Percentiles rank a stretch among this genome's conserved stretches.
phyloP scores from a whole-genome alignment of 345 rosid species.

The Nasturtium officinale region DNA sequence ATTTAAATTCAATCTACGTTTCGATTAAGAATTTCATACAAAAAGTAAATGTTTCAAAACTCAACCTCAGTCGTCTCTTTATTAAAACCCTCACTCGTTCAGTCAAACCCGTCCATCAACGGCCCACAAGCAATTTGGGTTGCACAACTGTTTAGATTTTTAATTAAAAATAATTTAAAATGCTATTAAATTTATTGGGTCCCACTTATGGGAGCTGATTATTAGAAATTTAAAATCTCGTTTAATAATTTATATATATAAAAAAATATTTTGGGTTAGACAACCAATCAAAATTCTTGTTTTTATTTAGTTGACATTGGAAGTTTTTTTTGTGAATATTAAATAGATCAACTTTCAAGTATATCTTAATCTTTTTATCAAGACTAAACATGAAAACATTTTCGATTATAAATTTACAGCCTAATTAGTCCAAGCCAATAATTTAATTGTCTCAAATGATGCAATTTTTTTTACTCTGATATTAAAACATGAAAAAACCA shows the following conservation, averaged over 20 bases:
- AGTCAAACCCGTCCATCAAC: background rate
- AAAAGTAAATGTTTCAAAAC: background rate
- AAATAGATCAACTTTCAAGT: background rate
- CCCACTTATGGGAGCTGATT: background rate
- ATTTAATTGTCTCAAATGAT: constrained; percentile 13
- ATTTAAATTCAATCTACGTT: background rate
- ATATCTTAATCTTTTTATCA: background rate
- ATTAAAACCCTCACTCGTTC: background rate
- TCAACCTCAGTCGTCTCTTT: background rate
- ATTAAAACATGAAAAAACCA: constrained; percentile 1
- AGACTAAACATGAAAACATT: background rate
- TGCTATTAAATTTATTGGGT: too few relatives aligned
- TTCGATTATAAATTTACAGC: background rate
- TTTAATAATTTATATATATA: background rate
- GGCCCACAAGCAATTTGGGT: background rate
- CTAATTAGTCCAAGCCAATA: background rate
- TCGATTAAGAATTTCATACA: background rate
- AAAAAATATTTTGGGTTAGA: background rate
- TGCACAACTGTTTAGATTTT: background rate
- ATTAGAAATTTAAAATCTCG: background rate
- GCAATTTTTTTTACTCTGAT: background rate
- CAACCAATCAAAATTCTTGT: background rate
- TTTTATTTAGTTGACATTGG: background rate
- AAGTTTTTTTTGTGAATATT: background rate
- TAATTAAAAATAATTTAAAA: too few relatives aligned